Evolutionary conservation across 2,329 filamentous ascomycete species (phyloP).

Genomic region (Dichotomopilus funicola): DNA sequence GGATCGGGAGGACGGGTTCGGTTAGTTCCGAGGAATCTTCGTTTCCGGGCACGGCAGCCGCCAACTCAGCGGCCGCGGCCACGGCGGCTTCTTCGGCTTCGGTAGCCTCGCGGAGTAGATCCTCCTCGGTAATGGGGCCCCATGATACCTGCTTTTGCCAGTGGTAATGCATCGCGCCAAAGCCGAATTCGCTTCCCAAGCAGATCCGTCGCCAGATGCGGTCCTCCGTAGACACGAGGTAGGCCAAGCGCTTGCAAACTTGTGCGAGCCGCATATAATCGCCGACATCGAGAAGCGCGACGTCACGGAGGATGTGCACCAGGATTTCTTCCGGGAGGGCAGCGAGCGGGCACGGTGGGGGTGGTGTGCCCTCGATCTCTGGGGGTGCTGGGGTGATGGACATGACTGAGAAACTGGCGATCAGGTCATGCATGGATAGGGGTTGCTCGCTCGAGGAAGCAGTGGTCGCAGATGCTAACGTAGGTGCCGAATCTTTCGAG

Average conservation of each 20-base stretch:
- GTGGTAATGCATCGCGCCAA: conserved; percentile 74
- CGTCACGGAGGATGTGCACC: conserved; percentile 65
- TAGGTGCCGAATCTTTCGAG: neutral
- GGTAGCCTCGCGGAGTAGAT: conserved; percentile 21
- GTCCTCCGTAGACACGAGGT: conserved; percentile 76
- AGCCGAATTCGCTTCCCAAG: conserved; percentile 65
- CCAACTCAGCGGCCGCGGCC: neutral
- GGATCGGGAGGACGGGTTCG: conserved; percentile 19
- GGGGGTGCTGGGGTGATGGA: conserved; percentile 63
- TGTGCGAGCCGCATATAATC: conserved; percentile 68
- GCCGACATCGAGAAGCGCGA: conserved; percentile 69
- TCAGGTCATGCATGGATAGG: conserved; percentile 59
- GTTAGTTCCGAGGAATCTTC: neutral
- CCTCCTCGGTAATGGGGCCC: conserved; percentile 40
- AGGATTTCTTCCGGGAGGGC: conserved; percentile 77
- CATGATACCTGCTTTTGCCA: conserved; percentile 59
- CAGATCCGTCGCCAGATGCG: conserved; percentile 78
- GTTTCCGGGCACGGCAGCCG: neutral
- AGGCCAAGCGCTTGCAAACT: conserved; percentile 84
- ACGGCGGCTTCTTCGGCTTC: conserved; percentile 13
- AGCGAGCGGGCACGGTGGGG: conserved; percentile 75
- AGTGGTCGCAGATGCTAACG: conserved; percentile 36
- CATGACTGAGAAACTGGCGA: conserved; percentile 66
- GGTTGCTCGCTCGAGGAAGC: conserved; percentile 46
- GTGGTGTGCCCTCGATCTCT: conserved; percentile 61